Conservation (phyloP, 176 grass and related monocot species). For the Paspalum vaginatum region DNA sequence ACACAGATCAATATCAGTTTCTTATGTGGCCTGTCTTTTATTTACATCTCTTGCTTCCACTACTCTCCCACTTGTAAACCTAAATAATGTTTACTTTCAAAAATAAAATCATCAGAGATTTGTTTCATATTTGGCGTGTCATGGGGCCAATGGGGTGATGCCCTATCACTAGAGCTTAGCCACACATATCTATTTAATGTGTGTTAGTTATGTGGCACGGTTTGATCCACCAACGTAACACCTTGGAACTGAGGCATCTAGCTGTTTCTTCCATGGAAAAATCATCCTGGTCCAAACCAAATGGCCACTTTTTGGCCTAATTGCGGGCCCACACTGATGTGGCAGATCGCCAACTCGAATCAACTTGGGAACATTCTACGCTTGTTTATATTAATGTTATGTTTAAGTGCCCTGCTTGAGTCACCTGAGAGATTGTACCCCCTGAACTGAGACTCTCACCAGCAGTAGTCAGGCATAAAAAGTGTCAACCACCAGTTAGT, state of each 20-base stretch:
- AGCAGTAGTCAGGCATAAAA: background rate
- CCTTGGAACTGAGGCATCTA: slow-evolving; percentile 40
- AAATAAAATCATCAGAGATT: slow-evolving; percentile 15
- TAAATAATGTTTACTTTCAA: slow-evolving; percentile 1
- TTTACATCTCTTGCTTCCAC: slow-evolving; percentile 20
- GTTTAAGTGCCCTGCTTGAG: slow-evolving; percentile 20
- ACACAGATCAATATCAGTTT: slow-evolving; percentile 31
- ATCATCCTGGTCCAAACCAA: slow-evolving; percentile 45
- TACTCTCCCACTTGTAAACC: slow-evolving; percentile 28
- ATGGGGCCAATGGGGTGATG: slow-evolving; percentile 44
- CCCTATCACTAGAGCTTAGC: slow-evolving; percentile 34
- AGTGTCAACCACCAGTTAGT: too few species aligned
- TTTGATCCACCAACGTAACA: slow-evolving; percentile 27
- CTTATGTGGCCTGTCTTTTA: background rate
- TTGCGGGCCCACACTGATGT: slow-evolving; percentile 52
- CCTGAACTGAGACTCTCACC: background rate
- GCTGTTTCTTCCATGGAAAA: slow-evolving; percentile 41
- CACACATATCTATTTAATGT: slow-evolving; percentile 5
- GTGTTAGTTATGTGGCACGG: slow-evolving; percentile 48
- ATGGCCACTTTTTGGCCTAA: slow-evolving; percentile 61
- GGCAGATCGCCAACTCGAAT: slow-evolving; percentile 50
- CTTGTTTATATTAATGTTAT: slow-evolving; percentile 36
- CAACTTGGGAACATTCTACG: slow-evolving; percentile 61
- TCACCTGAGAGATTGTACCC: background rate
- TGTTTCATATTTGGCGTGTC: slow-evolving; percentile 1